A percentile compares a stretch with the other conserved stretches of the same genome.
These are phyloP conservation scores for Comarum palustre DNA, from an alignment of 306 rosid species.

Conservation along the genomic window DNA sequence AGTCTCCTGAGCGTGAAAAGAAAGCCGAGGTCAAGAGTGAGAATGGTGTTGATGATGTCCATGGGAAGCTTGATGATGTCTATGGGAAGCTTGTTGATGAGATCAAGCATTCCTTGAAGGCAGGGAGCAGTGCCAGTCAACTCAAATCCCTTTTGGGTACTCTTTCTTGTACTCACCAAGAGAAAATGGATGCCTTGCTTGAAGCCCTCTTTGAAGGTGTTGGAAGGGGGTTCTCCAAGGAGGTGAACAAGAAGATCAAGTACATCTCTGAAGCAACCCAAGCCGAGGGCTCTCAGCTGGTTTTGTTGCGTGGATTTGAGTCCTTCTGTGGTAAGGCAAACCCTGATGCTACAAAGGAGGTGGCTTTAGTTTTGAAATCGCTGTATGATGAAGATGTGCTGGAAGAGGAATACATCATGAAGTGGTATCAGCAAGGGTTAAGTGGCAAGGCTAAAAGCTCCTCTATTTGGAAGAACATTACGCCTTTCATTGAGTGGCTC, in stretches of 20 bases:
- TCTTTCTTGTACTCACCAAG: conserved; percentile 51
- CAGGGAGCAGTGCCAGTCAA: conserved; percentile 34
- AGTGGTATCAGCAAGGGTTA: conserved; percentile 49
- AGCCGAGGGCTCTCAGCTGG: conserved; percentile 43
- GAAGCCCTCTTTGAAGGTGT: conserved; percentile 50
- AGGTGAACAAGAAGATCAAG: conserved; percentile 46
- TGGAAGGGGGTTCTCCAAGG: conserved; percentile 62
- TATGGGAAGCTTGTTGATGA: conserved; percentile 31
- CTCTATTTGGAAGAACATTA: conserved; percentile 42
- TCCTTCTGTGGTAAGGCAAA: conserved; percentile 33
- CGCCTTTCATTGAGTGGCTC: conserved; percentile 65
- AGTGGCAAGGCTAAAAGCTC: conserved; percentile 34
- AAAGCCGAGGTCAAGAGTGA: conserved; percentile 17
- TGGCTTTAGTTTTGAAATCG: conserved; percentile 47
- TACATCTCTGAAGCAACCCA: conserved; percentile 41
- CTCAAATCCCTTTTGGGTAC: conserved; percentile 47
- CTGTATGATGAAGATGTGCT: conserved; percentile 45
- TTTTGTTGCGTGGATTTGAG: conserved; percentile 41
- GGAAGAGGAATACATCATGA: conserved; percentile 42
- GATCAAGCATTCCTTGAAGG: conserved; percentile 44
- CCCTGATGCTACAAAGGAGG: conserved; percentile 45
- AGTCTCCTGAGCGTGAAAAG: conserved; percentile 34
- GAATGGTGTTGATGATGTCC: conserved; percentile 30
- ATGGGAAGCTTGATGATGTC: conserved; percentile 28
- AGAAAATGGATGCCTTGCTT: conserved; percentile 42